phyloP scores from a whole-genome alignment of 129 eudicot genomes.

The carrot (Daucus carota) region DNA sequence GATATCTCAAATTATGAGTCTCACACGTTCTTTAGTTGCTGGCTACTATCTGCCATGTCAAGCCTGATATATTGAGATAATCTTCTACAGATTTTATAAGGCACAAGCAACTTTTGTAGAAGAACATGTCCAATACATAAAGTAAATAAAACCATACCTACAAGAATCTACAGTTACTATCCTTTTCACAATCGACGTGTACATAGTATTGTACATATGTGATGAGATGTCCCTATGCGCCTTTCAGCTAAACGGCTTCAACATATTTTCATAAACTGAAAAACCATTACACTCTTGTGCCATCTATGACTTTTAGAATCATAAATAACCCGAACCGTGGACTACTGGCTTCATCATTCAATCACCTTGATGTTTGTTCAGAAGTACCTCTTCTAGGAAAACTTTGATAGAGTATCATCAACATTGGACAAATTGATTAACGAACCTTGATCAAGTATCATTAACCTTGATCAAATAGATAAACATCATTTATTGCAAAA shows the following conservation, averaged over 20 bases:
- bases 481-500: neutral
- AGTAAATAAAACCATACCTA: neutral
- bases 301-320: neutral
- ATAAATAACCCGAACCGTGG: neutral
- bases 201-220: neutral
- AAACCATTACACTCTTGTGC: neutral
- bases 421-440: neutral
- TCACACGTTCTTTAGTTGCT: neutral
- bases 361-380: neutral
- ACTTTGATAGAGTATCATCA: neutral
- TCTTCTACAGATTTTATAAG: neutral
- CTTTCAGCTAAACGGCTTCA: neutral
- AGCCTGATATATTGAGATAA: neutral
- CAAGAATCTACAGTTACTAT: neutral
- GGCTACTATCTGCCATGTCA: neutral
- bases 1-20: neutral
- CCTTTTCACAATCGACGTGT: neutral
- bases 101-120: neutral
- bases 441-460: too few relatives aligned
- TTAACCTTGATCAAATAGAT: neutral
- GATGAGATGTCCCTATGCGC: neutral
- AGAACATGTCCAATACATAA: neutral
- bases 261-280: neutral
- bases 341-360: neutral
- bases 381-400: neutral